A percentile compares a stretch with the other conserved stretches of the same genome.
phyloP scores from a whole-genome alignment of 2,329 filamentous ascomycete species.

The Thermothelomyces thermophilus region DNA sequence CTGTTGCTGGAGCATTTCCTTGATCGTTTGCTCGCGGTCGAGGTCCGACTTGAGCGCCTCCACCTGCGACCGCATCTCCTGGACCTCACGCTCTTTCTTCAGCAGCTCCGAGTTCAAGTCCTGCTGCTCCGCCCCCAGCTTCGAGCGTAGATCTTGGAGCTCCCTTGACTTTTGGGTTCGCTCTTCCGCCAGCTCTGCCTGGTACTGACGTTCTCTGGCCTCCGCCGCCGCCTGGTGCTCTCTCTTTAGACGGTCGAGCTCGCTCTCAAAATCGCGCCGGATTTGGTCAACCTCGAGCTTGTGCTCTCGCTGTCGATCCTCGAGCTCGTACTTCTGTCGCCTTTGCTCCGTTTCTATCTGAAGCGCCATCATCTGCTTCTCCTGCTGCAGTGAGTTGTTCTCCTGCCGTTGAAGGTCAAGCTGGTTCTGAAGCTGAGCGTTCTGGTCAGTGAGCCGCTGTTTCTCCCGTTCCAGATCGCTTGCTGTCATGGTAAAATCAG shows the following conservation, averaged over 20 bases:
- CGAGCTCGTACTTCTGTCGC: slow-evolving; percentile 44
- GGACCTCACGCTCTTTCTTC: slow-evolving; percentile 49
- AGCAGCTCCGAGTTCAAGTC: slow-evolving; percentile 42
- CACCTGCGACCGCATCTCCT: slow-evolving; percentile 40
- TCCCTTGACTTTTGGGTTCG: slow-evolving; percentile 52
- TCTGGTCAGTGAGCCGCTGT: slow-evolving; percentile 41
- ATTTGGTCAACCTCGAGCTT: slow-evolving; percentile 51
- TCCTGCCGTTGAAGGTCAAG: slow-evolving; percentile 42
- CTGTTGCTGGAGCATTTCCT: slow-evolving; percentile 44
- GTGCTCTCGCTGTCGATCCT: slow-evolving; percentile 48
- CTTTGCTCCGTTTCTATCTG: slow-evolving; percentile 39
- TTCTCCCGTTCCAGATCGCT: slow-evolving; percentile 44
- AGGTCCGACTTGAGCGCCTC: slow-evolving; percentile 45
- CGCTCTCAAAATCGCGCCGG: slow-evolving; percentile 43
- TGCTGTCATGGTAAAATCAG: slow-evolving; percentile 32
- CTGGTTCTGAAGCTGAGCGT: slow-evolving; percentile 54
- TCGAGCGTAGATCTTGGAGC: slow-evolving; percentile 55
- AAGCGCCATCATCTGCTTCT: slow-evolving; percentile 37
- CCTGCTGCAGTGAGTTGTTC: slow-evolving; percentile 24
- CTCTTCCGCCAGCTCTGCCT: slow-evolving; percentile 61
- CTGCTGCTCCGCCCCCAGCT: slow-evolving; percentile 45
- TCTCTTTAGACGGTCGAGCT: slow-evolving; percentile 52
- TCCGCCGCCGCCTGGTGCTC: slow-evolving; percentile 63
- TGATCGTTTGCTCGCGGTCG: slow-evolving; percentile 58
- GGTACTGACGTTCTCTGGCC: slow-evolving; percentile 55